A percentile compares a stretch with the other conserved stretches of the same genome.
Evolutionary conservation across 1,284 basidiomycete genomes (phyloP).

Genomic region (Cryptococcus sp.): DNA sequence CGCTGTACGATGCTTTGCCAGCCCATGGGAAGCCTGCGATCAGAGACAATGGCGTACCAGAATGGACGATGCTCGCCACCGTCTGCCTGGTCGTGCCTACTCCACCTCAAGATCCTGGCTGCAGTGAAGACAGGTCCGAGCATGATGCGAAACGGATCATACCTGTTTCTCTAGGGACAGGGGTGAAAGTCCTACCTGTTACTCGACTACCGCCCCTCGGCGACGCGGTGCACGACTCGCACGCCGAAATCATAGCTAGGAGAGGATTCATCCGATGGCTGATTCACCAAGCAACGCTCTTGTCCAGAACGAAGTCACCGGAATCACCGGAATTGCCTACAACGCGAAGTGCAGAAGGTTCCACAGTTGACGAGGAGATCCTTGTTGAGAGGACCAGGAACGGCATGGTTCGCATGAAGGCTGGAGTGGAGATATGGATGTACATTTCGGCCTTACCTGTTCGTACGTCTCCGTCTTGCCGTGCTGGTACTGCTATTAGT

Average conservation of each 20-base stretch:
- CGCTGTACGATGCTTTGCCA: conserved; percentile 41
- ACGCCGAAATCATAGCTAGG: conserved; percentile 85
- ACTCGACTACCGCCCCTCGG: conserved; percentile 66
- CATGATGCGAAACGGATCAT: conserved; percentile 43
- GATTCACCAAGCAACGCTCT: conserved; percentile 49
- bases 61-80: conserved; percentile 55
- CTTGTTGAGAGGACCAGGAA: conserved; percentile 17
- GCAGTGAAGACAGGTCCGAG: not conserved
- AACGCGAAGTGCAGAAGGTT: conserved; percentile 60
- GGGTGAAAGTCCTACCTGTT: conserved; percentile 81
- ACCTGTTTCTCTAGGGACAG: conserved; percentile 74
- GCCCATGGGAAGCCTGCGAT: conserved; percentile 46
- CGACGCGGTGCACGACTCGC: conserved; percentile 81
- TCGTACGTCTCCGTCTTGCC: conserved; percentile 31
- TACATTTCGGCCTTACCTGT: conserved; percentile 95
- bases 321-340: not conserved
- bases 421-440: conserved; percentile 63
- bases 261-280: conserved; percentile 80
- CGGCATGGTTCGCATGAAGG: conserved; percentile 59
- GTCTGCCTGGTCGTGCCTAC: conserved; percentile 32
- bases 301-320: not conserved
- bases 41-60: conserved; percentile 45
- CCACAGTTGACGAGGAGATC: conserved; percentile 7
- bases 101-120: not conserved
- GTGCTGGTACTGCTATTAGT: not conserved